Base-by-base conservation (phyloP, 78 protist species). In the Dictyostelium firmibasis region DNA sequence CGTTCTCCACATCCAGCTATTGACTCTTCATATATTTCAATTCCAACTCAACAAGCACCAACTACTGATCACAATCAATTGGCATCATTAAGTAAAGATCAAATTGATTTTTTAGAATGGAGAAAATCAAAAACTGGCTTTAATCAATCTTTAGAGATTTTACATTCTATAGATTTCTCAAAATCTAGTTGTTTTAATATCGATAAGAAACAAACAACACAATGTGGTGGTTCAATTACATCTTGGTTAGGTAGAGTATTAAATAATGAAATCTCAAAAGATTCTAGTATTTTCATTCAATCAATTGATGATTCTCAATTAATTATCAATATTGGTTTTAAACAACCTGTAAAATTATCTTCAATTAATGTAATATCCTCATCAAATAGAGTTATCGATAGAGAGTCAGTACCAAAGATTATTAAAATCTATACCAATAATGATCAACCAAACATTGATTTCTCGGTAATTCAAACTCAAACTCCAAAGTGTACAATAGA, bases 231-330 rank as follows among this genome's bases (percentile, higher is more conserved):
- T 3, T 13, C 35, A 25, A 72, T 72, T 33, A 35, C 8, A 6
- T 31, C 4, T 33, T 18, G 10, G n/a, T 78, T 87, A 4, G 25
- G 60, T 20, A 81, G 77, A 41, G 43, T 87, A 36, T 82, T 87
- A 25, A 57, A 57, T 27, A 87, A 87, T 35, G 81, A 79, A 60
- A 27, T 62, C 1, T 78, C 85, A 38, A 25, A 1, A 2, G 67
- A 76, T 43, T 78, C 64, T 1, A 5, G 4, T 16, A 87, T 87
- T 7, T 11, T 9, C n/a, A 25, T 87, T 23, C 27, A 27, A 25
- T 78, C 86, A 11, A 41, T 57, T 33, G 78, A 35, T 18, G 93
- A 78, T 38, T 64, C 81, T 10, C 93, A 87, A 43, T 77, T 87
- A 70, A 60, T 87, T 16, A 29, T 87, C 4, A 60, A 87, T 44